Conservation (phyloP, 176 grass and related monocot genomes). For the Carex myosuroides region DNA sequence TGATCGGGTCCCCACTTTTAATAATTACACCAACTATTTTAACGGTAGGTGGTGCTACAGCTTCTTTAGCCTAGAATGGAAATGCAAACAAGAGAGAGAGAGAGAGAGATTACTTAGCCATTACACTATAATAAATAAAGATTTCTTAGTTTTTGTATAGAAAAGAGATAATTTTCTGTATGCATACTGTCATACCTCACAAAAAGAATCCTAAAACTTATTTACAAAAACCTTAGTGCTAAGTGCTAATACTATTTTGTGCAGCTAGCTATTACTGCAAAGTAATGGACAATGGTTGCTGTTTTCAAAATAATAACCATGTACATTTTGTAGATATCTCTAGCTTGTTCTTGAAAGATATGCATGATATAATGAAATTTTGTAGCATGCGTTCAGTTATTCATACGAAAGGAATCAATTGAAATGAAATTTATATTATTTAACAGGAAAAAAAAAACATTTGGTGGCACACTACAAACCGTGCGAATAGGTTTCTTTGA, state of each 20-base stretch:
- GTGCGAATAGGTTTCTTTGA: slow-evolving; percentile 45
- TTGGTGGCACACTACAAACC: slow-evolving; percentile 33
- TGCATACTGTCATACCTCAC: too few species aligned
- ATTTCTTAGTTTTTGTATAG: too few species aligned
- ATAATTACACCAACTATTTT: too few species aligned
- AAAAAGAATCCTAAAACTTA: neutral
- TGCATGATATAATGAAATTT: neutral
- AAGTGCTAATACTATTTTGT: neutral
- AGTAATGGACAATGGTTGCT: neutral
- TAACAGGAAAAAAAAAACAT: neutral
- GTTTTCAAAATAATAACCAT: neutral
- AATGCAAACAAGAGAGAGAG: too few species aligned
- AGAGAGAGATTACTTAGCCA: too few species aligned
- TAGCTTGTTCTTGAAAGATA: neutral
- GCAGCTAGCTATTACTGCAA: neutral
- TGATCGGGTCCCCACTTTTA: too few species aligned
- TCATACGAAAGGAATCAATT: neutral
- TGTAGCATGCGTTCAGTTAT: neutral
- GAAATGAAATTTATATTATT: neutral
- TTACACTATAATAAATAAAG: too few species aligned
- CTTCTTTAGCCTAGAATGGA: too few species aligned
- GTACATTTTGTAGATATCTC: neutral
- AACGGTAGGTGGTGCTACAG: too few species aligned
- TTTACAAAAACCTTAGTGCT: neutral
- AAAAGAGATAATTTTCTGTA: too few species aligned